Percentiles rank a stretch among this genome's conserved stretches.
Evolutionary conservation across 192 early-diverging fungal species (phyloP).

Genomic region (Powellomyces hirtus): DNA sequence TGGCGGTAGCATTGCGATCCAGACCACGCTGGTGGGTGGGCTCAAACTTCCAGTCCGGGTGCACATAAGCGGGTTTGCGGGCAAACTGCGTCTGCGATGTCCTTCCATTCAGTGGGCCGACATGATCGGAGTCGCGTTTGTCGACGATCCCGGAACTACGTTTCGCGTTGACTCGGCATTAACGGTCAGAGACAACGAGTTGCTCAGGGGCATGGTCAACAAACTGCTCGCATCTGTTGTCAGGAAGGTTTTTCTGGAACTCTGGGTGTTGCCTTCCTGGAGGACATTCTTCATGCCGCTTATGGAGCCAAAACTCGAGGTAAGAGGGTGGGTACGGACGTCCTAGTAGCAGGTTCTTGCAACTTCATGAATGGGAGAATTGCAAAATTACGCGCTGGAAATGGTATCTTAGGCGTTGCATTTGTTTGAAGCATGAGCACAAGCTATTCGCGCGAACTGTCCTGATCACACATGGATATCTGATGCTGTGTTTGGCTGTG

Average conservation of each 20-base stretch:
- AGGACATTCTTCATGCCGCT: conserved; percentile 52
- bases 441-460: too few relatives aligned
- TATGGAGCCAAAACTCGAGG: conserved; percentile 48
- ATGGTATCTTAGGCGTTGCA: too few relatives aligned
- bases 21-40: conserved; percentile 42
- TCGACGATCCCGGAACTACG: conserved; percentile 51
- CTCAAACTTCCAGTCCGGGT: conserved; percentile 47
- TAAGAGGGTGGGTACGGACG: too few relatives aligned
- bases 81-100: conserved; percentile 44
- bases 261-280: conserved; percentile 58
- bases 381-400: too few relatives aligned
- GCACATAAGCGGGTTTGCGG: conserved; percentile 36
- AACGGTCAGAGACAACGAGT: conserved; percentile 48
- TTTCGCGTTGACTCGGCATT: conserved; percentile 52
- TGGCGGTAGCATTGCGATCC: conserved; percentile 47
- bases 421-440: too few relatives aligned
- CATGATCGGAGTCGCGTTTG: conserved; percentile 52
- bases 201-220: conserved; percentile 47
- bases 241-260: conserved; percentile 50
- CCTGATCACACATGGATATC: too few relatives aligned
- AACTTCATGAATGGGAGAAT: neutral
- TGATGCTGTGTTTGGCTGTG: too few relatives aligned
- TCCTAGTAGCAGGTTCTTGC: neutral
- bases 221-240: conserved; percentile 42
- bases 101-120: conserved; percentile 47